Base-by-base conservation (phyloP, 345 rosid genomes). In the Pistacia vera region DNA sequence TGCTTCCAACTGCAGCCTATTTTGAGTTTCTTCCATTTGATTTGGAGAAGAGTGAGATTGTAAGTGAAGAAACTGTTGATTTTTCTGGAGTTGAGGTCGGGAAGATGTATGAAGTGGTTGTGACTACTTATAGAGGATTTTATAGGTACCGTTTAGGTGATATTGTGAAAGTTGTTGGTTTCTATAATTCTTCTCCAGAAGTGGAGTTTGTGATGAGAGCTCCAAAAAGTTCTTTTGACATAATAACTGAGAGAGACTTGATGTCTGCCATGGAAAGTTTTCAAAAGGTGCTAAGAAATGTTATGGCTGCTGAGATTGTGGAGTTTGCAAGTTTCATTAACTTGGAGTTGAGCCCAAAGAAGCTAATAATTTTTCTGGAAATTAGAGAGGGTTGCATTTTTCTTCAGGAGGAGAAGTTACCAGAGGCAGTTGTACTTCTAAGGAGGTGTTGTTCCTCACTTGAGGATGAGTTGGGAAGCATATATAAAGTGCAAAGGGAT, bases 1-100 rank as follows among this genome's bases (percentile, higher is more conserved):
- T 84, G 75, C 89, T 86, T 78, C 88, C 88, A 38, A 84, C 85
- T 4, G 87, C 83, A 0, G 88, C 86, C 54, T 86, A 84, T 73
- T 86, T 86, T 9, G 89, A 88, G 80, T 88, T 88, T 73, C 88
- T 88, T 58, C 83, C 87, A 4, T 86, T 74, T 33, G 82, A 80
- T 79, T 20, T 73, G 56, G 63, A 74, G 16, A 63, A 80, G 55
- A 58, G 60, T 61, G 56, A 70, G 14, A 68, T 56, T 28, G 63
- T 62, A 18, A 80, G 79, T 14, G 71, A 77, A 64, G 86, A 81
- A 78, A 81, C 83, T 8, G 81, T 82, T 46, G 85, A 80, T 62
- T 64, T 85, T 49, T 76, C 82, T 35, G 83, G 86, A 8, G 87
- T 81, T 11, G 86, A 85, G 36, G 76, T 78, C 4, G 88, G 90